Percentiles rank a stretch among this genome's conserved stretches.
Conservation (phyloP, 2,329 filamentous ascomycete genomes). For the Lachnellula occidentalis region DNA sequence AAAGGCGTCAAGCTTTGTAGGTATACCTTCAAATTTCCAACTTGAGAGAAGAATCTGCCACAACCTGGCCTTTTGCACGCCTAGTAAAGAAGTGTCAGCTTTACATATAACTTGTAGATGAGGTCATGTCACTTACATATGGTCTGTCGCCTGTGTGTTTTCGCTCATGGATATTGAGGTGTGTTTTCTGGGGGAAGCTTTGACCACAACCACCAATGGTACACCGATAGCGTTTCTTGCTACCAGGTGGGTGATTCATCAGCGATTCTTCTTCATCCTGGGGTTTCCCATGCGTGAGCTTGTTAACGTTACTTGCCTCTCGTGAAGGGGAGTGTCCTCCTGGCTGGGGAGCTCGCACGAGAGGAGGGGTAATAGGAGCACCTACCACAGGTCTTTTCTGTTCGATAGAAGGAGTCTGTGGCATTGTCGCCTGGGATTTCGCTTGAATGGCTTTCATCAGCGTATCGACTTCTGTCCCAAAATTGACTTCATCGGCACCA, state of each 20-base stretch:
- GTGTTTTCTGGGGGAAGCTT: slow-evolving; percentile 85
- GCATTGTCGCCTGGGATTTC: slow-evolving; percentile 43
- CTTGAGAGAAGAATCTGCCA: slow-evolving; percentile 76
- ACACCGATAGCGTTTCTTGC: slow-evolving; percentile 65
- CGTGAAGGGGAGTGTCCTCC: slow-evolving; percentile 8
- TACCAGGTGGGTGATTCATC: background rate
- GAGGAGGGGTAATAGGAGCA: slow-evolving; percentile 31
- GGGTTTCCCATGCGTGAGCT: slow-evolving; percentile 19
- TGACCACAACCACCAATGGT: slow-evolving; percentile 69
- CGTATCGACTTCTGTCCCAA: slow-evolving; percentile 78
- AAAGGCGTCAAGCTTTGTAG: slow-evolving; percentile 16
- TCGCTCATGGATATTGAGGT: slow-evolving; percentile 82
- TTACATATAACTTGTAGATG: background rate
- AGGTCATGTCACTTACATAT: slow-evolving; percentile 59
- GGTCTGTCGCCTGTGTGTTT: slow-evolving; percentile 88
- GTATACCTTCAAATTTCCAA: slow-evolving; percentile 78
- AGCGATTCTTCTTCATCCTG: slow-evolving; percentile 19
- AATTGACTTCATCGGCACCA: slow-evolving; percentile 45
- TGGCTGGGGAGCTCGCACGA: slow-evolving; percentile 4
- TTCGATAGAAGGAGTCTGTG: slow-evolving; percentile 18
- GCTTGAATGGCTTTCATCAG: slow-evolving; percentile 85
- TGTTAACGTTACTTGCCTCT: slow-evolving; percentile 12
- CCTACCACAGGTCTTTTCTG: slow-evolving; percentile 17
- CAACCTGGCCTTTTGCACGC: slow-evolving; percentile 66
- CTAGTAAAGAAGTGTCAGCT: slow-evolving; percentile 18